These are phyloP conservation scores for Triticum timopheevii DNA, from an alignment of 176 grass and related monocot species.

Conservation along the genomic window DNA sequence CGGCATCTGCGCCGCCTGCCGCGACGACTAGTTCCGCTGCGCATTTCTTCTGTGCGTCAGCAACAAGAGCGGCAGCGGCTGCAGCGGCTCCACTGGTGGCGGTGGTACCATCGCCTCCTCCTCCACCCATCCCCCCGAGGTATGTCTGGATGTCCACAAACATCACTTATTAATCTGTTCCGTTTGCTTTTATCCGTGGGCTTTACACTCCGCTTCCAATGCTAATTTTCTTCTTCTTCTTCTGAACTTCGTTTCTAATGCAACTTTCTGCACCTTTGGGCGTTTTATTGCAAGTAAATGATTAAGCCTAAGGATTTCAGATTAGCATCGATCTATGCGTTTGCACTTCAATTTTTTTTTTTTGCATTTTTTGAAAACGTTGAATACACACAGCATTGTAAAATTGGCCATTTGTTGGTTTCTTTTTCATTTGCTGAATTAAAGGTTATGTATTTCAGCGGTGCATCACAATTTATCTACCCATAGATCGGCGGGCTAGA, in stretches of 20 bases:
- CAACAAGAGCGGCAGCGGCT: constrained; percentile 26
- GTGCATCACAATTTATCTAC: not conserved
- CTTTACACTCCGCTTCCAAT: not conserved
- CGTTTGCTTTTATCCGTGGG: constrained; percentile 2
- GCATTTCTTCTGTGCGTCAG: constrained; percentile 38
- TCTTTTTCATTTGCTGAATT: not conserved
- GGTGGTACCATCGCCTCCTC: constrained; percentile 32
- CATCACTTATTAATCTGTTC: not conserved
- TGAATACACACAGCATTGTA: not conserved
- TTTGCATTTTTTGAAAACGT: not conserved
- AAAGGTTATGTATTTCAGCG: not conserved
- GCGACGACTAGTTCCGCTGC: constrained; percentile 44
- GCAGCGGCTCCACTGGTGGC: constrained; percentile 42
- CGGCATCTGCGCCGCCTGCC: constrained; percentile 30
- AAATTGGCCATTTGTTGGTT: not conserved
- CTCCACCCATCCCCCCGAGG: constrained; percentile 46
- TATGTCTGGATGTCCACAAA: constrained; percentile 22
- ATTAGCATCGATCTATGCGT: not conserved
- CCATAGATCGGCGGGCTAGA: not conserved
- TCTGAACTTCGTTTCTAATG: not conserved
- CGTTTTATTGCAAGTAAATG: not conserved
- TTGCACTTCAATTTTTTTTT: not conserved
- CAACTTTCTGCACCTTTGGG: not conserved
- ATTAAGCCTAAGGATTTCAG: not conserved
- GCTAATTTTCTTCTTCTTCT: not conserved